A percentile compares a stretch with the other conserved stretches of the same genome.
Conservation (phyloP, 2,329 filamentous ascomycete species). For the Neoarthrinium moseri region DNA sequence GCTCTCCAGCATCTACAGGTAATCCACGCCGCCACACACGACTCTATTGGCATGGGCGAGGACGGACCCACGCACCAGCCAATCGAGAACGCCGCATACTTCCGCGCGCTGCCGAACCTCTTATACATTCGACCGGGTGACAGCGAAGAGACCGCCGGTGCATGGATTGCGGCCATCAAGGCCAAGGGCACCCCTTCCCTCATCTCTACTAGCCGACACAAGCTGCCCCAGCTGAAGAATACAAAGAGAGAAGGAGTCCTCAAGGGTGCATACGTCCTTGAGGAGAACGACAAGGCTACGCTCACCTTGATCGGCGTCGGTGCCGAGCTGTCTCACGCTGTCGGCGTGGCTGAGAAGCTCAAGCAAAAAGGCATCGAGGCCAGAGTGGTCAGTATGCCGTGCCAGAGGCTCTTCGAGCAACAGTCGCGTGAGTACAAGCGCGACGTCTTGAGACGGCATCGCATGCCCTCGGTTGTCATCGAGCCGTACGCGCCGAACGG, state of each 20-base stretch:
- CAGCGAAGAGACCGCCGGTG: constrained; percentile 48
- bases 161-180: constrained; percentile 37
- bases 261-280: constrained; percentile 39
- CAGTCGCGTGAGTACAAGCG: constrained; percentile 44
- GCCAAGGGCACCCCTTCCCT: constrained; percentile 34
- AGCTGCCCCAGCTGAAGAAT: constrained; percentile 31
- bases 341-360: constrained; percentile 38
- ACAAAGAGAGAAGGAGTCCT: constrained; percentile 33
- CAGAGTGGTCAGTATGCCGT: constrained; percentile 44
- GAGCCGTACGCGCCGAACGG: constrained; percentile 58
- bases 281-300: constrained; percentile 29
- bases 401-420: constrained; percentile 40
- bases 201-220: constrained; percentile 42
- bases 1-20: constrained; percentile 47
- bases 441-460: constrained; percentile 40
- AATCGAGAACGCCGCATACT: constrained; percentile 48
- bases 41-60: constrained; percentile 52
- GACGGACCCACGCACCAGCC: constrained; percentile 58
- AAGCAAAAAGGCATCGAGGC: constrained; percentile 32
- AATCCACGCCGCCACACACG: constrained; percentile 54
- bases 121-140: constrained; percentile 54
- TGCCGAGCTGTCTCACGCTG: constrained; percentile 37
- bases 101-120: constrained; percentile 54
- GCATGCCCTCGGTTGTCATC: constrained; percentile 53
- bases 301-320: constrained; percentile 38